Percentiles rank a stretch among this genome's conserved stretches.
These are phyloP conservation scores for Bruguiera hainesii DNA, from an alignment of 441 rosid genomes.

Conservation along the genomic window DNA sequence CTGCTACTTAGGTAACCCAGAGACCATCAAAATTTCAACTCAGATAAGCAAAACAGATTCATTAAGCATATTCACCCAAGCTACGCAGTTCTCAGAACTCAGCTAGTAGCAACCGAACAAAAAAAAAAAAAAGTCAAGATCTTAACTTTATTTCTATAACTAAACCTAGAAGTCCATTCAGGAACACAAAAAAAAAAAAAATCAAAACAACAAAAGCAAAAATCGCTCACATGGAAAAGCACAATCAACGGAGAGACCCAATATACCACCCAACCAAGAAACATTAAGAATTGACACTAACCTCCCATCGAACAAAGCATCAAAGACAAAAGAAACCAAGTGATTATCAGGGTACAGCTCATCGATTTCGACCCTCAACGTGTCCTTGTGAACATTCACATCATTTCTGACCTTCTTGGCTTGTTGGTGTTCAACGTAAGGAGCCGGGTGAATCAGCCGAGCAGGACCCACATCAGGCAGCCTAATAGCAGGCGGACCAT, in stretches of 20 bases:
- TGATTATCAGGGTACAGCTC: conserved; percentile 59
- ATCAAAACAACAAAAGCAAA: background rate
- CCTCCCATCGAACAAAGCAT: conserved; percentile 89
- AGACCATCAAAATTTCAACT: too few relatives aligned
- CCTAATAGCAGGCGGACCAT: conserved; percentile 47
- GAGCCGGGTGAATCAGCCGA: conserved; percentile 41
- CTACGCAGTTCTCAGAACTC: background rate
- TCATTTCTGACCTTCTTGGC: conserved; percentile 88
- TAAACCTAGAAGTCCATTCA: background rate
- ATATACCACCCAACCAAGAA: conserved; percentile 1
- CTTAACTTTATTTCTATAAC: conserved; percentile 1
- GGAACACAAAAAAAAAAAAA: background rate
- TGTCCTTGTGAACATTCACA: conserved; percentile 37
- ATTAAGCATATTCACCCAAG: background rate
- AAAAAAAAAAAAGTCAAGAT: background rate
- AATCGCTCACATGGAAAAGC: background rate
- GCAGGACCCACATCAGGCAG: conserved; percentile 24
- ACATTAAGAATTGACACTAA: conserved; percentile 18
- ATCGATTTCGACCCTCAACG: conserved; percentile 48
- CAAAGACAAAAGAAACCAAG: conserved; percentile 80
- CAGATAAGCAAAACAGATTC: background rate
- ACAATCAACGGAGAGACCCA: background rate
- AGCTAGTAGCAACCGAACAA: background rate
- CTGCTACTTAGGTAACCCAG: too few relatives aligned
- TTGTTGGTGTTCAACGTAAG: conserved; percentile 70